phyloP scores from a whole-genome alignment of 148 eudicot genomes.

The Chenopodium formosanum region DNA sequence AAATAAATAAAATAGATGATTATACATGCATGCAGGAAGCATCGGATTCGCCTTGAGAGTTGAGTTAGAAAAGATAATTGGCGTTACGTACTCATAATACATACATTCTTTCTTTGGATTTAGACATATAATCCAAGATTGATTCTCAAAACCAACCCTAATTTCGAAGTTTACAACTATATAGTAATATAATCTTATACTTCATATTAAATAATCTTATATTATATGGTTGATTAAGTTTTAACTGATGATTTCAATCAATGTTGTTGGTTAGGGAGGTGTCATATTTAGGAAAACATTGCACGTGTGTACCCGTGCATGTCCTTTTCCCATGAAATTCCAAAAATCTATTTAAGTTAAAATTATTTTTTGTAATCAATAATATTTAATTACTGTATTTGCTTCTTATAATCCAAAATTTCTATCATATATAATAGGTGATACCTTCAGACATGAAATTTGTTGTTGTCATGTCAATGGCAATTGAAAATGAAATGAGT shows the following conservation, averaged over 20 bases:
- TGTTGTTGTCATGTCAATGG: not conserved
- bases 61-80: constrained; percentile 14
- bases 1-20: not conserved
- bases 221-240: too few relatives aligned
- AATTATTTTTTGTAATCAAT: not conserved
- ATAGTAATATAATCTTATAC: too few relatives aligned
- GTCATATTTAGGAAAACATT: constrained; percentile 18
- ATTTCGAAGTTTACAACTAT: not conserved
- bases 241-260: constrained; percentile 11
- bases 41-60: constrained; percentile 29
- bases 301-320: constrained; percentile 27
- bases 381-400: not conserved
- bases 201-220: too few relatives aligned
- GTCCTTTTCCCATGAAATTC: constrained; percentile 12
- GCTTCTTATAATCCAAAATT: not conserved
- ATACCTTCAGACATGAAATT: not conserved
- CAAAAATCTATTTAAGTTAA: not conserved
- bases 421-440: too few relatives aligned
- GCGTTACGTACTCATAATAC: constrained; percentile 24
- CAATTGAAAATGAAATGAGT: not conserved
- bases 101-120: constrained; percentile 14
- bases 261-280: constrained; percentile 12
- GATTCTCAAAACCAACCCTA: constrained; percentile 1
- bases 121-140: constrained; percentile 12
- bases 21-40: constrained; percentile 13